Evolutionary conservation across 2,329 filamentous ascomycete species (phyloP), one percentile per base, ranked within the genome.

Genomic region (Trichocomaceae sp.): DNA sequence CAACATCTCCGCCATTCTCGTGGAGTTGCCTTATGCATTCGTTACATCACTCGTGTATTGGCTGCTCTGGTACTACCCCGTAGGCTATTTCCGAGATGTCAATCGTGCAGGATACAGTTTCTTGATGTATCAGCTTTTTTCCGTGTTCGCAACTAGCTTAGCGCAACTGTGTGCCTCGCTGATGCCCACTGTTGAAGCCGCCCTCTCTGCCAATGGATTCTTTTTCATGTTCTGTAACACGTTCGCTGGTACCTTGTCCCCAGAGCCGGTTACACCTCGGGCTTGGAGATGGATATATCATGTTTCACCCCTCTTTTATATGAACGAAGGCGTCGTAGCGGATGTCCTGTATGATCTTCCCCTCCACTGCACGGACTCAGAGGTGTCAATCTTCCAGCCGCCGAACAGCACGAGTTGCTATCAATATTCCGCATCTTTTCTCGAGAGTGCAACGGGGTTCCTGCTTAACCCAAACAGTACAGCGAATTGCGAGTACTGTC

Each of bases 241-340:
- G 42, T 92, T 93, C 80, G 91, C 87, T 63, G 89, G 89, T 70
- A 88, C 92, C 59, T 86, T 87, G 0, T 87, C 92, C 46, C 85
- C 88, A 0, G 80, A 83, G 29, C 80, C 84, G 0, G 83, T 87
- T 68, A 92, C 92, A 70, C 84, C 87, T 2, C 74, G 71, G 7
- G 89, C 88, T 72, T 92, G 86, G 86, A 79, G 83, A 37, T 92
- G 87, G 87, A 78, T 90, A 7, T 90, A 90, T 75, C 77, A 90
- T 68, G 81, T 93, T n/a, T 84, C 89, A 63, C 88, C 88, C 4
- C 87, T 91, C 69, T 92, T 87, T 0, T 83, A 87, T 15, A 81
- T 91, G 41, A 87, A 90, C 63, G 77, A 84, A 50, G 87, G 87
- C 55, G 87, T 89, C 74, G 81, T 89, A 13, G 82, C 84, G 2